These are phyloP conservation scores for Bruguiera parviflora DNA, from an alignment of 345 rosid species.

Conservation along the genomic window DNA sequence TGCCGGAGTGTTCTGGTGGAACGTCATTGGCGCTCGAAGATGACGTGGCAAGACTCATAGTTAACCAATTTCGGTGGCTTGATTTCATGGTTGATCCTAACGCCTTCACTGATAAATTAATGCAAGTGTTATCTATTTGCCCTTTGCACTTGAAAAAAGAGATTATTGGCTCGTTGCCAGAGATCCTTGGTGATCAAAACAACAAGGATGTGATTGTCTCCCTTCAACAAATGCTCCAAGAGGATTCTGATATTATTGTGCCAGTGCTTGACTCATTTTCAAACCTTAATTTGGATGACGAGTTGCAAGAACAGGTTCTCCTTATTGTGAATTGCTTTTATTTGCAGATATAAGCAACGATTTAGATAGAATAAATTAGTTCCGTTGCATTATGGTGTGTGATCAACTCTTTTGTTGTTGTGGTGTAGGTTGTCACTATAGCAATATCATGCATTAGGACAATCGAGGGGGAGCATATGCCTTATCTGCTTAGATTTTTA, in stretches of 20 bases:
- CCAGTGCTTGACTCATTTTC: conserved; percentile 76
- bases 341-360: background rate
- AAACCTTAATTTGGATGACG: conserved; percentile 60
- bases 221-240: conserved; percentile 69
- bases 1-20: conserved; percentile 10
- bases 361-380: background rate
- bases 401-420: background rate
- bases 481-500: conserved; percentile 67
- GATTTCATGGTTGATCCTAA: conserved; percentile 58
- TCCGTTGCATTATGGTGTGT: background rate
- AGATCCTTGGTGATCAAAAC: conserved; percentile 67
- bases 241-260: conserved; percentile 64
- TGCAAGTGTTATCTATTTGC: conserved; percentile 65
- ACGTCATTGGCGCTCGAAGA: conserved; percentile 44
- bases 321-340: background rate
- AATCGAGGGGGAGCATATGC: conserved; percentile 66
- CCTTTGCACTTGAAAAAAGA: conserved; percentile 69
- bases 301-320: conserved; percentile 68
- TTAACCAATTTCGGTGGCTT: conserved; percentile 75
- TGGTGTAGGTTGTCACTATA: conserved; percentile 56
- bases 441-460: conserved; percentile 77
- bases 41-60: conserved; percentile 66
- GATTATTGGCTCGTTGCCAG: conserved; percentile 84
- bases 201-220: conserved; percentile 51
- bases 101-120: conserved; percentile 55